phyloP scores from a whole-genome alignment of 2,329 filamentous ascomycete genomes.

The Arthrobotrys sinensis region DNA sequence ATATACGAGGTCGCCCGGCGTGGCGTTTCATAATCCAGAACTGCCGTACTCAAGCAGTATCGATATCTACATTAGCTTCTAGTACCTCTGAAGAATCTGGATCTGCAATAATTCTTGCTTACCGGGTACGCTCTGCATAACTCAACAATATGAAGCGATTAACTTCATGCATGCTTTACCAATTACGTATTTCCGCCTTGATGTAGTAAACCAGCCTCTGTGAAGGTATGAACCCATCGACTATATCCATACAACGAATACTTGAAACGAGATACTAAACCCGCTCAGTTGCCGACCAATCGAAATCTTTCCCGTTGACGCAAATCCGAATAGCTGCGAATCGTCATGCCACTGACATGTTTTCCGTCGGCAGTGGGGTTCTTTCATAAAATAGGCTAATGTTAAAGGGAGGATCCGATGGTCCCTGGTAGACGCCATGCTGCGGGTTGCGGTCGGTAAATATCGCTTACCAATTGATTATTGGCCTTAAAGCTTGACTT shows the following conservation, averaged over 20 bases:
- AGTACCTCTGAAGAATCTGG: not conserved
- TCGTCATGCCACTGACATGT: conserved; percentile 1
- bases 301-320: conserved; percentile 27
- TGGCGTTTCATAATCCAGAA: conserved; percentile 7
- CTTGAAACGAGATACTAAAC: too few species aligned
- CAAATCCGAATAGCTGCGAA: conserved; percentile 26
- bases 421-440: conserved; percentile 29
- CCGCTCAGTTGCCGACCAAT: conserved; percentile 8
- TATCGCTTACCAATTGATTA: conserved; percentile 30
- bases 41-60: not conserved
- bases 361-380: not conserved
- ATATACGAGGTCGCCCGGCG: conserved; percentile 11
- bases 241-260: not conserved
- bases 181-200: too few species aligned
- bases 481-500: conserved; percentile 29
- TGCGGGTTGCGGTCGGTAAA: conserved; percentile 19
- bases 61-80: not conserved
- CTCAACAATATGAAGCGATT: too few species aligned
- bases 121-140: too few species aligned
- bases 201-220: too few species aligned
- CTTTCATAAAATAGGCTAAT: conserved; percentile 37
- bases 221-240: not conserved
- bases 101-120: too few species aligned
- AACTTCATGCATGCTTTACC: too few species aligned
- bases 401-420: not conserved